Evolutionary conservation across 2,329 filamentous ascomycete species (phyloP).

Genomic region (Aureobasidium melanogenum): DNA sequence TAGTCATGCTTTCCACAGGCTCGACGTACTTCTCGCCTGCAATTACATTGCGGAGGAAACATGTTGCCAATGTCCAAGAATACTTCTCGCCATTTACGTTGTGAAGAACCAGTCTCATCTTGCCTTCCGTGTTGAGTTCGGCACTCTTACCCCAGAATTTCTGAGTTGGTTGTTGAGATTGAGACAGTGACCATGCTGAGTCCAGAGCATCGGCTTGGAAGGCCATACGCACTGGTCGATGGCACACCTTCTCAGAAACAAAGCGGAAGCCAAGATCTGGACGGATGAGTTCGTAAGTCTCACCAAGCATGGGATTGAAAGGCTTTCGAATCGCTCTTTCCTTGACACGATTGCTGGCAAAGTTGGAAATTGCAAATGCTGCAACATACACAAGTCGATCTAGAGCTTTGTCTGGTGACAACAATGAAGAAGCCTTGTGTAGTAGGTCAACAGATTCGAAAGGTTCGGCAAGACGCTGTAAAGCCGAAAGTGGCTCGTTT

Average conservation of each 20-base stretch:
- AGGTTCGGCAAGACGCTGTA: constrained; percentile 84
- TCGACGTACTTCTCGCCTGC: constrained; percentile 98
- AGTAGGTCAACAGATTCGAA: constrained; percentile 84
- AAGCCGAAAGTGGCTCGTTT: constrained; percentile 81
- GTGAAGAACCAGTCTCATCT: constrained; percentile 69
- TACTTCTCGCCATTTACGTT: constrained; percentile 40
- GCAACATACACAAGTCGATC: constrained; percentile 78
- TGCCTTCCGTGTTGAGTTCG: constrained; percentile 87
- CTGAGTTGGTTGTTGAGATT: constrained; percentile 80
- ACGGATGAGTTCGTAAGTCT: constrained; percentile 87
- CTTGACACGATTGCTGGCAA: constrained; percentile 73
- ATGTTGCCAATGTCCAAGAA: constrained; percentile 80
- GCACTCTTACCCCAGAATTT: constrained; percentile 99
- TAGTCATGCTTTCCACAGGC: constrained; percentile 80
- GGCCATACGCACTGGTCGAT: constrained; percentile 84
- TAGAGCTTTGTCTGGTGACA: constrained; percentile 44
- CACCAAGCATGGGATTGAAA: constrained; percentile 92
- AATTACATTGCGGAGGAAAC: constrained; percentile 90
- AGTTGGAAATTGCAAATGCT: constrained; percentile 82
- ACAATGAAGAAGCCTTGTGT: constrained; percentile 55
- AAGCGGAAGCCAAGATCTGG: constrained; percentile 82
- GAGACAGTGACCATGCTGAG: constrained; percentile 70
- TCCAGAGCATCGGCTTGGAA: constrained; percentile 68
- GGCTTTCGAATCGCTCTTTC: constrained; percentile 92
- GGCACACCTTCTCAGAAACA: constrained; percentile 89